Evolutionary conservation across 2,329 filamentous ascomycete genomes (phyloP).

Genomic region (Pseudogymnoascus verrucosus): DNA sequence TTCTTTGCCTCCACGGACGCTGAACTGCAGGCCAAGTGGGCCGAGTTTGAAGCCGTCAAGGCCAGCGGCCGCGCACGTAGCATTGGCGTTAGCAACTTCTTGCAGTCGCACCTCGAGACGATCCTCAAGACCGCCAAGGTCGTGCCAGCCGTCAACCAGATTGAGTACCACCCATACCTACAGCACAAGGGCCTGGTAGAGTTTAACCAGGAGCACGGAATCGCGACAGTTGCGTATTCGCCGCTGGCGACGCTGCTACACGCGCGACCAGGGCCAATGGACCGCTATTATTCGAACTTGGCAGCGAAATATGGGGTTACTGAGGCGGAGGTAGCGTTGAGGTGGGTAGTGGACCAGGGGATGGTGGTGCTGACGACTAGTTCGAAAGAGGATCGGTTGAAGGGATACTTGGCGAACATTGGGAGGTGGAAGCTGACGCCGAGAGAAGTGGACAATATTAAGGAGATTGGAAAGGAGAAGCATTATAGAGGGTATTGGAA

Average conservation of each 20-base stretch:
- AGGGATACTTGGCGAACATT: slow-evolving; percentile 44
- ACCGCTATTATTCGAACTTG: slow-evolving; percentile 41
- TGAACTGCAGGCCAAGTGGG: slow-evolving; percentile 52
- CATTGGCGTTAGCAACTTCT: slow-evolving; percentile 74
- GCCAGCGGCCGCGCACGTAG: slow-evolving; percentile 56
- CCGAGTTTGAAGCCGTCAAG: slow-evolving; percentile 56
- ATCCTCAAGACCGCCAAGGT: slow-evolving; percentile 52
- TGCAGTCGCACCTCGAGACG: slow-evolving; percentile 45
- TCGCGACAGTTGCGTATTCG: slow-evolving; percentile 48
- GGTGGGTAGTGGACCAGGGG: slow-evolving; percentile 54
- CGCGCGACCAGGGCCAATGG: slow-evolving; percentile 45
- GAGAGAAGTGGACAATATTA: slow-evolving; percentile 49
- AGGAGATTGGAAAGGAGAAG: slow-evolving; percentile 48
- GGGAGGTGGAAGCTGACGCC: slow-evolving; percentile 50
- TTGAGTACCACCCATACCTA: slow-evolving; percentile 71
- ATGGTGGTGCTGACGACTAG: slow-evolving; percentile 53
- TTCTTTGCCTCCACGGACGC: slow-evolving; percentile 40
- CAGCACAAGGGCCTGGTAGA: slow-evolving; percentile 53
- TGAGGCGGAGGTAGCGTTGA: slow-evolving; percentile 47
- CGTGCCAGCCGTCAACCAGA: slow-evolving; percentile 66
- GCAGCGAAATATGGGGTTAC: slow-evolving; percentile 51
- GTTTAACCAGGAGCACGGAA: slow-evolving; percentile 49
- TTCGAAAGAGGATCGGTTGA: slow-evolving; percentile 47
- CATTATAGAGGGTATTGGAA: slow-evolving; percentile 55
- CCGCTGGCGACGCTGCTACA: slow-evolving; percentile 45